Base-by-base conservation (phyloP, 2,329 filamentous ascomycete species). In the Trichoderma sp. region DNA sequence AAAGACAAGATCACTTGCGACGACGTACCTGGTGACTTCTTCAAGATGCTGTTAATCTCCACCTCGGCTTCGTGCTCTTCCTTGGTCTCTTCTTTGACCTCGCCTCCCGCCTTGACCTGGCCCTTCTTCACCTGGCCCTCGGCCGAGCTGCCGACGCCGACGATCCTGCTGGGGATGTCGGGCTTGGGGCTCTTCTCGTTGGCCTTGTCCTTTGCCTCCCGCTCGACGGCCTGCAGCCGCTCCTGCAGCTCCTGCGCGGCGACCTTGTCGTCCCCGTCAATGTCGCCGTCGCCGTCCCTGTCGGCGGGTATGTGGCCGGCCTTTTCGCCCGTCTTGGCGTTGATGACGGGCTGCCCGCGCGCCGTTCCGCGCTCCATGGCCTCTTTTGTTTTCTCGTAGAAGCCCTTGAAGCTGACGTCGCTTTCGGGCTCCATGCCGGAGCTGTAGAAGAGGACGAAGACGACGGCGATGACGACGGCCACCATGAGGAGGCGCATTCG, bases 1-100 rank as follows among this genome's bases (percentile, higher is more conserved):
- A 30, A 30, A 30, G 45, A 12, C 15, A 30, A 12, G n/a, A 10
- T 6, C 5, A 48, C n/a, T 12, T 12, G 44, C 57, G 44, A 48
- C 6, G 21, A 80, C 85, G 70, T 85, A 96, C 92, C 89, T 17
- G 94, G 93, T 3, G 91, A 88, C 73, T 88, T 90, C 80, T 93
- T 95, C 69, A 98, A 77, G 56, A 98, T 96, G 7, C 78, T 76
- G 72, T 92, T 90, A 68, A 98, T 78, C 75, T 92, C 91, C 19
- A 79, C 78, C 74, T 93, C 88, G 2, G 90, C 86, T 63, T 88
- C 83, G 63, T 85, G 82, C 62, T 89, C 84, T 67, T 88, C 84
- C 34, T 83, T 79, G 14, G 83, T 83, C 74, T 87, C 82, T 30
- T 78, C 72, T 34, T 72, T 72, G 66, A 80, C 77, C 56, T 80